phyloP scores from a whole-genome alignment of 768 basidiomycete species.

The Daedalea quercina region DNA sequence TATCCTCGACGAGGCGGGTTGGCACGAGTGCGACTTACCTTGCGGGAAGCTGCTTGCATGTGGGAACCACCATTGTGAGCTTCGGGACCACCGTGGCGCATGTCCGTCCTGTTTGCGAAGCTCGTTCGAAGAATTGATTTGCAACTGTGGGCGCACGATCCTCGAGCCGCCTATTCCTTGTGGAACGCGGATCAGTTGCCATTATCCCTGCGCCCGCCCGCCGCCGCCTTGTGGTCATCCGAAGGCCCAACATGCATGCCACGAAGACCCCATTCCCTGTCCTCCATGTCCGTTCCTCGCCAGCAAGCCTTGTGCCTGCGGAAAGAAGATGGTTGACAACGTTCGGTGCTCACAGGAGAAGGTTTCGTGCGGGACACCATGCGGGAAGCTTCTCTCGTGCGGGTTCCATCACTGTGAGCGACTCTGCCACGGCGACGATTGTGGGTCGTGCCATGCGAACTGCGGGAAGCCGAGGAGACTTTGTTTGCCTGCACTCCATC shows the following conservation, averaged over 20 bases:
- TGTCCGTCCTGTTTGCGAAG: conserved; percentile 85
- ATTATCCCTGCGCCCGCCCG: conserved; percentile 71
- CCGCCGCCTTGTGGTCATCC: conserved; percentile 80
- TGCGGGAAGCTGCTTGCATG: conserved; percentile 71
- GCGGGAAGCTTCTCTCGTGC: conserved; percentile 75
- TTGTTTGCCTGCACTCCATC: conserved; percentile 76
- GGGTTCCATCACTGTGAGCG: conserved; percentile 88
- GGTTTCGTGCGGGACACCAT: conserved; percentile 78
- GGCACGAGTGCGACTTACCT: conserved; percentile 81
- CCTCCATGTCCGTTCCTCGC: conserved; percentile 86
- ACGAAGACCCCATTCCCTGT: conserved; percentile 62
- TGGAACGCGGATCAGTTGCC: conserved; percentile 72
- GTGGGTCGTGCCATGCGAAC: conserved; percentile 65
- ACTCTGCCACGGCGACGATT: conserved; percentile 76
- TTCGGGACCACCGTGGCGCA: conserved; percentile 72
- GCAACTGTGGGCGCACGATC: conserved; percentile 80
- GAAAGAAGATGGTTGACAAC: conserved; percentile 75
- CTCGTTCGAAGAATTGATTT: conserved; percentile 88
- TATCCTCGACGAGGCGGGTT: conserved; percentile 36
- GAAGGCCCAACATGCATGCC: conserved; percentile 71
- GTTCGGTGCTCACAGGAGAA: conserved; percentile 81
- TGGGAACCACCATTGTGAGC: conserved; percentile 75
- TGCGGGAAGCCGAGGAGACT: conserved; percentile 86
- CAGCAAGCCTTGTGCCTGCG: conserved; percentile 79
- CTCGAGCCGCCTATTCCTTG: conserved; percentile 88